A percentile compares a stretch with the other conserved stretches of the same genome.
Conservation (phyloP, 306 rosid species). For the Corylus heterophylla region DNA sequence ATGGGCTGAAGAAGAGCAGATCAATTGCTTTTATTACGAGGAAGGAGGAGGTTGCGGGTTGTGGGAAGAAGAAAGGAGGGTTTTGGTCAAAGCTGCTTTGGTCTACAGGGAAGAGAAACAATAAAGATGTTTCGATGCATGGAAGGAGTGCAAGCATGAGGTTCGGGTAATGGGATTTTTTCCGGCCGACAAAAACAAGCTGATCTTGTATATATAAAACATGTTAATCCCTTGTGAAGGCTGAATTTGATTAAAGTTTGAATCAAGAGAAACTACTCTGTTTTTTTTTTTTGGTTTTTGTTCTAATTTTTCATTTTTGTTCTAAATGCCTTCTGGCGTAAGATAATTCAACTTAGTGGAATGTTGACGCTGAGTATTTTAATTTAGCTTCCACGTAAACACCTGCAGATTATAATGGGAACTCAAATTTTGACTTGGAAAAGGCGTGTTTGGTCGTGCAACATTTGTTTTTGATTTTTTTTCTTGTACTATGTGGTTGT, state of each 20-base stretch:
- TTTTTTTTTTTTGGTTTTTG: too few relatives aligned
- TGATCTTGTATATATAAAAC: background rate
- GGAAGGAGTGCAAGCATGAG: slow-evolving; percentile 31
- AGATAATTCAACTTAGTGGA: background rate
- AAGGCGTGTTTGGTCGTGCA: slow-evolving; percentile 1
- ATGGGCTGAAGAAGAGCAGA: slow-evolving; percentile 61
- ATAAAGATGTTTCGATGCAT: slow-evolving; percentile 35
- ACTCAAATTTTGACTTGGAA: background rate
- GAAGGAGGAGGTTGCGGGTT: slow-evolving; percentile 20
- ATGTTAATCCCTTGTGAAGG: background rate
- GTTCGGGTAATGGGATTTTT: slow-evolving; percentile 11
- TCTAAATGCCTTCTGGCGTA: too few relatives aligned
- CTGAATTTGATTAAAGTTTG: background rate
- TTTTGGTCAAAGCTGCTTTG: slow-evolving; percentile 68
- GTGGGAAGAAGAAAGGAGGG: slow-evolving; percentile 40
- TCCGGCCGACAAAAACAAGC: background rate
- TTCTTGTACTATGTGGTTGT: background rate
- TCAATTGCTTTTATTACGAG: slow-evolving; percentile 45
- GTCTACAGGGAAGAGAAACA: slow-evolving; percentile 46
- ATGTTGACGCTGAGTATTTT: background rate
- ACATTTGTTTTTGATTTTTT: background rate
- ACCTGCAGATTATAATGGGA: too few relatives aligned
- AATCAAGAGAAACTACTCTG: background rate
- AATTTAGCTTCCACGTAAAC: background rate
- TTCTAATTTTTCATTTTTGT: background rate